Percentiles rank a stretch among this genome's conserved stretches.
Conservation (phyloP, 768 basidiomycete species). For the Mycena filopes region DNA sequence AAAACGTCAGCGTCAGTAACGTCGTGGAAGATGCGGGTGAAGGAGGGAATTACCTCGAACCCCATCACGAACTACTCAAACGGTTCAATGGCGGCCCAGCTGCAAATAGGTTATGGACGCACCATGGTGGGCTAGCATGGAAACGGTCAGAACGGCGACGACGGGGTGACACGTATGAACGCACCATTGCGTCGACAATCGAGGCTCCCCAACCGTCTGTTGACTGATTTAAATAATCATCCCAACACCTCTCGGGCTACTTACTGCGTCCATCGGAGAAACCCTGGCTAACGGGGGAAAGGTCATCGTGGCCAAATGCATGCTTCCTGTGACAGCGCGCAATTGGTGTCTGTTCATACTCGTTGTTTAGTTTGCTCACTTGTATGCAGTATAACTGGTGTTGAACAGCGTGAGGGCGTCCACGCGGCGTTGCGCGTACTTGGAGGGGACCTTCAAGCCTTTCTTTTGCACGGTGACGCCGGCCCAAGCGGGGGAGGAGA, state of each 20-base stretch:
- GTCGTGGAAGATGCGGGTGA: not conserved
- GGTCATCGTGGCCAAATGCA: slow-evolving; percentile 22
- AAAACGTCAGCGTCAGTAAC: not conserved
- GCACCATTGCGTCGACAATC: slow-evolving; percentile 24
- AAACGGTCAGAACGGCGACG: not conserved
- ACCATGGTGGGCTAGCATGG: slow-evolving; percentile 20
- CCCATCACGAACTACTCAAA: slow-evolving; percentile 14
- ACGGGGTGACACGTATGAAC: not conserved
- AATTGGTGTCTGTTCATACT: not conserved
- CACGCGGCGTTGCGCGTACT: slow-evolving; percentile 4
- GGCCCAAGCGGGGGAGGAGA: slow-evolving; percentile 20
- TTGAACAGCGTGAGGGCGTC: slow-evolving; percentile 16
- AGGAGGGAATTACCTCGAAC: slow-evolving; percentile 2
- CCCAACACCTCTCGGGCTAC: not conserved
- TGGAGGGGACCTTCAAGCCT: slow-evolving; percentile 12
- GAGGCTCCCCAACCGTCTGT: slow-evolving; percentile 26
- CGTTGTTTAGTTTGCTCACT: not conserved
- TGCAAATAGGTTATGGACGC: not conserved
- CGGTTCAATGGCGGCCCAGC: not conserved
- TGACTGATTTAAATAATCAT: not conserved
- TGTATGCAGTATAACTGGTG: slow-evolving; percentile 19
- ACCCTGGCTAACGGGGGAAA: slow-evolving; percentile 13
- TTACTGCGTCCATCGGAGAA: slow-evolving; percentile 22
- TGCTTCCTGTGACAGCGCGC: slow-evolving; percentile 4
- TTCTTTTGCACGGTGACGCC: slow-evolving; percentile 18